These are phyloP conservation scores for Lanzia echinophila DNA, from an alignment of 2,329 filamentous ascomycete species.

Conservation along the genomic window DNA sequence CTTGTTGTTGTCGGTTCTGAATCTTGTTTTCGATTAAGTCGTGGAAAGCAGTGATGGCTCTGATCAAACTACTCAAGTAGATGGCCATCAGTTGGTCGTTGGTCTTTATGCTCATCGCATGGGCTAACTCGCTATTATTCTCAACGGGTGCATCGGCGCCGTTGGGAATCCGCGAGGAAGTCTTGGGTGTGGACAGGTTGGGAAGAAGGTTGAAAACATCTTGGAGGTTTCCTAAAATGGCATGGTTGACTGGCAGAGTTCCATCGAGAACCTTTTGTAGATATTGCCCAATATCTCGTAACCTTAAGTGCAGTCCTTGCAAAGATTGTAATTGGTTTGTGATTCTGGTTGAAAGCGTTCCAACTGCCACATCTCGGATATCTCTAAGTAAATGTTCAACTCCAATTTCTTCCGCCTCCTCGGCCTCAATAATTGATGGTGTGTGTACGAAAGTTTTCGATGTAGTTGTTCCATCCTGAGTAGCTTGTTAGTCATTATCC, in stretches of 20 bases:
- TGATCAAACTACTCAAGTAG: conserved; percentile 92
- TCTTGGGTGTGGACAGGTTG: conserved; percentile 80
- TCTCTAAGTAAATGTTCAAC: conserved; percentile 96
- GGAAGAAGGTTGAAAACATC: conserved; percentile 98
- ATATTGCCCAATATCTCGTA: conserved; percentile 93
- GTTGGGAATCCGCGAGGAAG: conserved; percentile 48
- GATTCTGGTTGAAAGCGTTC: conserved; percentile 91
- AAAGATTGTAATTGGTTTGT: conserved; percentile 96
- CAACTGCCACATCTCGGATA: conserved; percentile 95
- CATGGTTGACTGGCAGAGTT: conserved; percentile 91
- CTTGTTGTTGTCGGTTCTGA: conserved; percentile 93
- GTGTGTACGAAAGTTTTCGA: conserved; percentile 98
- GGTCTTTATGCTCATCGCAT: conserved; percentile 97
- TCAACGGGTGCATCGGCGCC: conserved; percentile 37
- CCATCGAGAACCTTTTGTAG: conserved; percentile 92
- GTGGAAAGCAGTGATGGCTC: conserved; percentile 97
- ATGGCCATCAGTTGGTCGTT: conserved; percentile 99
- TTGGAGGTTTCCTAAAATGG: conserved; percentile 95
- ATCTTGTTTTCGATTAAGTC: conserved; percentile 99
- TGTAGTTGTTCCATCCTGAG: conserved; percentile 90
- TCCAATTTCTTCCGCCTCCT: conserved; percentile 97
- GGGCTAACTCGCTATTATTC: conserved; percentile 78
- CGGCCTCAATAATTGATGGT: conserved; percentile 95
- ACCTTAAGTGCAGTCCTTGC: conserved; percentile 87
- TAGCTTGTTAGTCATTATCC: conserved; percentile 11